These are phyloP conservation scores for Boletellus sp. DNA, from an alignment of 768 basidiomycete genomes.

Conservation along the genomic window DNA sequence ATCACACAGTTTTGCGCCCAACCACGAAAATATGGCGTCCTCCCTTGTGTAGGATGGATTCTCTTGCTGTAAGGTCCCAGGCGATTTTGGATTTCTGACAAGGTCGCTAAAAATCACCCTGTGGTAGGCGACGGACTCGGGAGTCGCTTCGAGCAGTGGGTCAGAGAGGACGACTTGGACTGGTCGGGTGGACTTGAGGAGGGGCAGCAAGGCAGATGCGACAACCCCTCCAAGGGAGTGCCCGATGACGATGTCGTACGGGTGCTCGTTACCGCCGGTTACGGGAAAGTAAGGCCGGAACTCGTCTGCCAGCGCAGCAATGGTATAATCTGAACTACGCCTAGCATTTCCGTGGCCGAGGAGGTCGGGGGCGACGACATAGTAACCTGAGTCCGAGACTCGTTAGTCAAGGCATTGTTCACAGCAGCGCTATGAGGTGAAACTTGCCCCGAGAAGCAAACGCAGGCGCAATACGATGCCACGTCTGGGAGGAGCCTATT, in stretches of 20 bases:
- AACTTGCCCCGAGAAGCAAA: constrained; percentile 18
- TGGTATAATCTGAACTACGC: neutral
- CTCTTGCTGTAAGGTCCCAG: neutral
- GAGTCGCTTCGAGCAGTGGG: constrained; percentile 6
- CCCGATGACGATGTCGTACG: constrained; percentile 10
- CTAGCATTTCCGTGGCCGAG: constrained; percentile 18
- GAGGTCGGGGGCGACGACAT: constrained; percentile 21
- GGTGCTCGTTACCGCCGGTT: neutral
- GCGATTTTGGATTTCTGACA: neutral
- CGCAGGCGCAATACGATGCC: constrained; percentile 12
- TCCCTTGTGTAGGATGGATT: neutral
- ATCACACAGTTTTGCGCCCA: constrained; percentile 7
- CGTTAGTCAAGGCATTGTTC: neutral
- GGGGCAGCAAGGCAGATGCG: constrained; percentile 1
- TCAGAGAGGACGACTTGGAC: constrained; percentile 20
- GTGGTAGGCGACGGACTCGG: neutral
- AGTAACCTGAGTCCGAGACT: constrained; percentile 14
- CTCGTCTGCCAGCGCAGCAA: constrained; percentile 1
- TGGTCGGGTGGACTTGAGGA: constrained; percentile 7
- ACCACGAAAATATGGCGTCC: neutral
- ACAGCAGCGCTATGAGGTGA: neutral
- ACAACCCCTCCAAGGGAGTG: constrained; percentile 23
- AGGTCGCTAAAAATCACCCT: neutral
- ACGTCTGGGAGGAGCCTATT: constrained; percentile 11
- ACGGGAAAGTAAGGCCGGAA: constrained; percentile 10